Conservation (phyloP, 495 filamentous ascomycete genomes). For the Penicillium macrosclerotiorum region DNA sequence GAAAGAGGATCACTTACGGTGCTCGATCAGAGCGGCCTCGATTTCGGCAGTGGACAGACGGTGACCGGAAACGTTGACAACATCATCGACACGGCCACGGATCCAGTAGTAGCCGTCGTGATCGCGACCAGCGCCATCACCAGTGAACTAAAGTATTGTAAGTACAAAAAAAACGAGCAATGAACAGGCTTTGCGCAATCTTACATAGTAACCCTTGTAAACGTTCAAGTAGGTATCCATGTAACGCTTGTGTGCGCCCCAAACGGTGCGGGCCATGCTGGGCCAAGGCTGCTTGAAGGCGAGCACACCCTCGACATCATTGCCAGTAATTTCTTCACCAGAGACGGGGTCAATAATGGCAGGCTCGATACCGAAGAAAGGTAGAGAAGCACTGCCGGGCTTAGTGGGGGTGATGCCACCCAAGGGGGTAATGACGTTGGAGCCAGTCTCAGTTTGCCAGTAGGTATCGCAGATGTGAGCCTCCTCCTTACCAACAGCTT, state of each 20-base stretch:
- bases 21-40: conserved; percentile 92
- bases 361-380: conserved; percentile 97
- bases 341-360: conserved; percentile 97
- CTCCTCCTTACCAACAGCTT: conserved; percentile 90
- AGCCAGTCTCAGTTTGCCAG: conserved; percentile 99
- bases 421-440: conserved; percentile 71
- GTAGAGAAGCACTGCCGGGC: conserved; percentile 55
- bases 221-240: conserved; percentile 99
- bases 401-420: conserved; percentile 56
- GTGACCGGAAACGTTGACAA: conserved; percentile 96
- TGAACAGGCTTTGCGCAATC: neutral
- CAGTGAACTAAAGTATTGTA: conserved; percentile 74
- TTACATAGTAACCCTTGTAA: conserved; percentile 96
- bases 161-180: conserved; percentile 13
- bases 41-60: conserved; percentile 97
- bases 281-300: conserved; percentile 99
- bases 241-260: conserved; percentile 96
- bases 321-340: conserved; percentile 89
- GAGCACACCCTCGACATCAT: conserved; percentile 96
- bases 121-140: conserved; percentile 94
- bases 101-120: conserved; percentile 99
- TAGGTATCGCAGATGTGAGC: conserved; percentile 97
- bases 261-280: conserved; percentile 97
- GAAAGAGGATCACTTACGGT: conserved; percentile 50
- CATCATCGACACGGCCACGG: conserved; percentile 95